A percentile compares a stretch with the other conserved stretches of the same genome.
Evolutionary conservation across 805 yeast genomes (phyloP).

Genomic region (Cyberlindnera euphorbiae): DNA sequence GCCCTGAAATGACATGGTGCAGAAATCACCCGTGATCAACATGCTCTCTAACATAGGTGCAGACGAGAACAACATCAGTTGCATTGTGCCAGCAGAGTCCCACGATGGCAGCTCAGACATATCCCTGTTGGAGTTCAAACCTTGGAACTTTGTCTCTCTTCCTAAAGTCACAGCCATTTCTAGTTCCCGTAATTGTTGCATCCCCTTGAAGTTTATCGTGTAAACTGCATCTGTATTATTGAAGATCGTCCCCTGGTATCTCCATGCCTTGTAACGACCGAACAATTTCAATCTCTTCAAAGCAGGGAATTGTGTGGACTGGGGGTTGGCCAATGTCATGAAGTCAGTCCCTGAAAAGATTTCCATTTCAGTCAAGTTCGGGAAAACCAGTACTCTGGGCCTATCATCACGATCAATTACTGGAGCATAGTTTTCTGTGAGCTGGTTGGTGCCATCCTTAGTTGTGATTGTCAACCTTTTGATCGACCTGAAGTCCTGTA

Average conservation of each 20-base stretch:
- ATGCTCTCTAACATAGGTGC: not conserved
- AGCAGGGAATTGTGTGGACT: not conserved
- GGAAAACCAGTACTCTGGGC: not conserved
- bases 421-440: too few species aligned
- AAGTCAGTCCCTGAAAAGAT: not conserved
- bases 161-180: constrained; percentile 1
- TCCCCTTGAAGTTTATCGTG: not conserved
- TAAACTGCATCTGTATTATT: not conserved
- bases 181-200: not conserved
- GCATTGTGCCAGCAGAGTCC: not conserved
- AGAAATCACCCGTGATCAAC: not conserved
- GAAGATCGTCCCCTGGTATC: not conserved
- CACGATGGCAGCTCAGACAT: not conserved
- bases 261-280: not conserved
- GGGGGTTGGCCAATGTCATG: not conserved
- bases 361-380: constrained; percentile 1
- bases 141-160: not conserved
- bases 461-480: not conserved
- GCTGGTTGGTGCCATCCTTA: not conserved
- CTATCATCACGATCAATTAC: too few species aligned
- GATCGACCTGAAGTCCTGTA: not conserved
- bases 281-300: not conserved
- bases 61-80: not conserved
- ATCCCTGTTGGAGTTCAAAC: not conserved
- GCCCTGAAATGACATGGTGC: not conserved